Percentiles rank a stretch among this genome's conserved stretches.
phyloP scores from a whole-genome alignment of 2,329 filamentous ascomycete species.

The Fusarium sublunatum region DNA sequence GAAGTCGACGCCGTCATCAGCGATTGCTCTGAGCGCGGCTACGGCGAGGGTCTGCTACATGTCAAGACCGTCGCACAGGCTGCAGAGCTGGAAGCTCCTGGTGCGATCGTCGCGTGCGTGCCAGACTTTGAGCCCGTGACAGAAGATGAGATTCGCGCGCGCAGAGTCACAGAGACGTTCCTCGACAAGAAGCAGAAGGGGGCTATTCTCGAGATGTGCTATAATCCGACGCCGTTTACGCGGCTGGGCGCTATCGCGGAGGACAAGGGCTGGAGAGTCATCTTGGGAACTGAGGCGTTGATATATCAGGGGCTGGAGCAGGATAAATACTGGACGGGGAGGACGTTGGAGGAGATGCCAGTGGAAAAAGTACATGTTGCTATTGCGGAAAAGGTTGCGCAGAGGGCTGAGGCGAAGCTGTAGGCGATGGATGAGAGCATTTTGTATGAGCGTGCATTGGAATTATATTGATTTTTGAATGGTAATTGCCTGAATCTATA shows the following conservation, averaged over 20 bases:
- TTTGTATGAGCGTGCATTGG: constrained; percentile 30
- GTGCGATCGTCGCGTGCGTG: constrained; percentile 78
- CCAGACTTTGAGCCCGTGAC: constrained; percentile 80
- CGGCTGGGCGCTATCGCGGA: constrained; percentile 71
- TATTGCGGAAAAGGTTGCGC: constrained; percentile 43
- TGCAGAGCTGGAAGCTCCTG: constrained; percentile 65
- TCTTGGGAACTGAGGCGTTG: constrained; percentile 80
- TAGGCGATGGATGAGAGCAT: neutral
- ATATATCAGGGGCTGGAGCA: constrained; percentile 83
- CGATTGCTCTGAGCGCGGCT: constrained; percentile 70
- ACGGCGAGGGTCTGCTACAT: constrained; percentile 69
- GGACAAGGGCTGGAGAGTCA: constrained; percentile 75
- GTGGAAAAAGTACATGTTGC: constrained; percentile 41
- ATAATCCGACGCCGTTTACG: constrained; percentile 78
- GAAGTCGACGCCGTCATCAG: constrained; percentile 75
- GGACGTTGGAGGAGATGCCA: constrained; percentile 63
- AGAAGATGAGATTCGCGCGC: constrained; percentile 68
- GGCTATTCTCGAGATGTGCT: constrained; percentile 84
- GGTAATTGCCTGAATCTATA: no score
- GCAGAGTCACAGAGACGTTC: constrained; percentile 65
- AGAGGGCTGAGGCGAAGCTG: constrained; percentile 40
- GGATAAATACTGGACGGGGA: constrained; percentile 73
- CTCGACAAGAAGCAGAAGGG: constrained; percentile 66
- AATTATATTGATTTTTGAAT: neutral
- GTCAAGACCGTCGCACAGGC: constrained; percentile 73